Base-by-base conservation (phyloP, 2,329 filamentous ascomycete species). In the Talaromyces sp. region DNA sequence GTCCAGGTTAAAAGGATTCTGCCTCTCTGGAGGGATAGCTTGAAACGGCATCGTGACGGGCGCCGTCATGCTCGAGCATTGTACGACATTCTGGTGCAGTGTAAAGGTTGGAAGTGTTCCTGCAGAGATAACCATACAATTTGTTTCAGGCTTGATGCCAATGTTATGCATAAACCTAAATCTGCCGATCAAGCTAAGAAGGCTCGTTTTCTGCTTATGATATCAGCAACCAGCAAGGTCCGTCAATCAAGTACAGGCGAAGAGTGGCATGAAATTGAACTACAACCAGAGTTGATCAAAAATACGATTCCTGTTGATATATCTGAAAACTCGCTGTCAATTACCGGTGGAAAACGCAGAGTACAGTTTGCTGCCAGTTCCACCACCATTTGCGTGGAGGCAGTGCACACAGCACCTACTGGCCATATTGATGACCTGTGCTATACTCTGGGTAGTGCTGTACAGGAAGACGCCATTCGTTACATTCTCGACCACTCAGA, bases 101-200 rank as follows among this genome's bases (percentile, higher is more conserved):
- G 64, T 5, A 35, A 62, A 13, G 58, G 66, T 45, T 68, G 66
- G 66, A 64, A 64, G 16, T 68, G 64, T 19, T 24, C 39, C 1
- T 62, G 64, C 39, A 64, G 10, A 35, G 50, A 57, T 19, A 14
- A 37, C 8, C 62, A 64, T 50, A 45, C 16, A 3, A 22, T 64
- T 35, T 37, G 47, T n/a, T 50, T 64, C 35, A 27, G 35, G 24
- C 13, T 62, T 3, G 60, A 62, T 43, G 19, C 33, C 10, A 27
- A 33, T 39, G 14, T 9, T n/a, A 24, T 54, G 13, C 43, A 62
- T 13, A 52, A 7, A 11, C 39, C 60, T 4, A 27, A 41, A 24
- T 2, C 45, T 13, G 16, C 33, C 27, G 33, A 62, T 24, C 45
- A 16, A 24, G 10, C 41, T 11, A 60, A 24, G n/a, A 52, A 52